Conservation (phyloP, 305 asterid species). For the Fraxinus angustifolia region DNA sequence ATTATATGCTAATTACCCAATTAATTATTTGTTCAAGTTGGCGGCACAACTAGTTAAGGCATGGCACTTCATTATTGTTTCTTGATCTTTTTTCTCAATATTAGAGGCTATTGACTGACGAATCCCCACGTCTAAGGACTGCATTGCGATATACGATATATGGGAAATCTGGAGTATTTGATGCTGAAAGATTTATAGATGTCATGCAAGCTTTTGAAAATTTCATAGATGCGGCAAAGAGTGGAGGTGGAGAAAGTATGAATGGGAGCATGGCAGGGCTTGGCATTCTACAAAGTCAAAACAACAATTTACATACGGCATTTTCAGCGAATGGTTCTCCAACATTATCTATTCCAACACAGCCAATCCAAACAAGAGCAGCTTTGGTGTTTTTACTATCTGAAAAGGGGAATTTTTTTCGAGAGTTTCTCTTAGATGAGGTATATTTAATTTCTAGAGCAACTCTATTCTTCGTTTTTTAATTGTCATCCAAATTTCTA, state of each 20-base stretch:
- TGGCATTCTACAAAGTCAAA: conserved; percentile 61
- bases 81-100: conserved; percentile 5
- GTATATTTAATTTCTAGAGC: conserved; percentile 32
- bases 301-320: conserved; percentile 47
- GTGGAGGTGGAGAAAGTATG: conserved; percentile 93
- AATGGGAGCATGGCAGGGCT: conserved; percentile 98
- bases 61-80: background rate
- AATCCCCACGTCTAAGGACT: conserved; percentile 82
- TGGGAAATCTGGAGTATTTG: conserved; percentile 88
- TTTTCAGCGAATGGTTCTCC: conserved; percentile 39
- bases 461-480: background rate
- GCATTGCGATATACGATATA: conserved; percentile 93
- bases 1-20: no score
- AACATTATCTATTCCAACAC: conserved; percentile 21
- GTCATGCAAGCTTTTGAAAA: conserved; percentile 99
- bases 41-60: background rate
- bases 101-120: conserved; percentile 93
- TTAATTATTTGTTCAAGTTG: background rate
- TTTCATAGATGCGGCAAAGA: conserved; percentile 93
- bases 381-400: conserved; percentile 86
- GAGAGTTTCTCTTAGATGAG: conserved; percentile 94
- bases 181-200: conserved; percentile 96
- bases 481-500: background rate
- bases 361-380: conserved; percentile 88
- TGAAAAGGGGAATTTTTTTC: conserved; percentile 88